Base-by-base conservation (phyloP, 306 rosid genomes). In the Canavalia ensiformis region DNA sequence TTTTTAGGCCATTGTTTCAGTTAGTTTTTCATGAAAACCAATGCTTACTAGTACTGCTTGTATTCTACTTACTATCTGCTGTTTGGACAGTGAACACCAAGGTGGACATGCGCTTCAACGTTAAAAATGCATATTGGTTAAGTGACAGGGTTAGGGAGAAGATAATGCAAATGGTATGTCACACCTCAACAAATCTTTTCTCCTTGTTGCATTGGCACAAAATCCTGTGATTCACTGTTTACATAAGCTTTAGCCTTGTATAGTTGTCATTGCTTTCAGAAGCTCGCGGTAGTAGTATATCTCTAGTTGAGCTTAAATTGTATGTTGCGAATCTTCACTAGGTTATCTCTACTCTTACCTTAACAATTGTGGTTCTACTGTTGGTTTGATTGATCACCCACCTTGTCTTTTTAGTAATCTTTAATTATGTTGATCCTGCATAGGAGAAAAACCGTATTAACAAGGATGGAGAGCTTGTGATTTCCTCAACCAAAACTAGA, bases 51-150 rank as follows among this genome's bases (percentile, higher is more conserved):
- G 18, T 37, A 37, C 2, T 35, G 47, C 5, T 28, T 47, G 63
- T 35, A 31, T 49, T 75, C 31, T 31, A 13, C 47, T 50, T 46
- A 34, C 18, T 39, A n/a, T 6, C 8, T 80, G 13, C 51, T 82
- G 46, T 47, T 74, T 73, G 79, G 56, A 59, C 94, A 91, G 99
- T 95, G 90, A 95, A 93, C 80, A 95, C 98, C 18, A 91, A 95
- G 95, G 98, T 95, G 80, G 99, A 95, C 75, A 95, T 95, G 99
- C 98, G 99, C 25, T 95, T 95, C 90, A 93, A 91, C 69, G 92
- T 95, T 66, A 67, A 86, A 74, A 89, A 90, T 55, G 97, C 97
- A 1, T 54, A 86, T 84, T 95, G 99, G 97, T 87, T 93, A 31
- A 85, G 92, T 72, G 93, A 93, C 34, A 85, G 92, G 85, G 82